Evolutionary conservation across 2,329 filamentous ascomycete genomes (phyloP), one percentile per base, ranked within the genome.

Genomic region (Sporothrix euskadiensis): DNA sequence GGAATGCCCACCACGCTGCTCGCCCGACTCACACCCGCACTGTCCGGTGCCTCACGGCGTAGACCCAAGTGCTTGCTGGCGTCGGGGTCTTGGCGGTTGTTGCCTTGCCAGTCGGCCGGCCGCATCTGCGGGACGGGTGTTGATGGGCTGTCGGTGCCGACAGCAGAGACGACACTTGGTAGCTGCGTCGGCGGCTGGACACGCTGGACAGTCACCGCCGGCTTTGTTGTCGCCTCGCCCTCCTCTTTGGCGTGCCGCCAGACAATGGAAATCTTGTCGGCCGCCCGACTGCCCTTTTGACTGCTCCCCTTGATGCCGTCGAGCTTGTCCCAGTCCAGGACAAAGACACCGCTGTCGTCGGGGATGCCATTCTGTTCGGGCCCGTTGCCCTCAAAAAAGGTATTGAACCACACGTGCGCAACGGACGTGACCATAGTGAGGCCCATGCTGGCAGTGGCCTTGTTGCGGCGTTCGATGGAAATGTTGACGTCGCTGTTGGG

Each of bases 391-490:
- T 98, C 96, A 78, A 98, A 98, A 82, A 90, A 98, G 1, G 90
- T 86, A 79, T 99, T 99, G 85, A 98, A 97, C 96, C 96, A 99
- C 19, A 97, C 93, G 79, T 98, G 95, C 0, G 94, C 94, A 10
- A 98, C 91, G 0, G 94, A 91, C 0, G 95, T 97, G 3, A 98
- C 94, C 90, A 98, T 93, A 0, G 93, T 94, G 77, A 93, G 88
- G 0, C 94, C 92, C 81, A 96, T 91, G 10, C 88, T 89, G 78
- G 92, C 92, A 4, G 88, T 88, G 1, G 92, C 90, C 78, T 91
- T 92, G 82, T 94, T 97, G 49, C 94, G 90, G 8, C 94, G 89
- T 82, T 98, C 94, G 32, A 98, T 89, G 69, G 94, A 91, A 76
- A 98, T 92, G 80, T 97, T 97, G 77, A 98, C 87, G 79, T 98